Conservation (phyloP, 257 asterid species). For the Penstemon eatonii region DNA sequence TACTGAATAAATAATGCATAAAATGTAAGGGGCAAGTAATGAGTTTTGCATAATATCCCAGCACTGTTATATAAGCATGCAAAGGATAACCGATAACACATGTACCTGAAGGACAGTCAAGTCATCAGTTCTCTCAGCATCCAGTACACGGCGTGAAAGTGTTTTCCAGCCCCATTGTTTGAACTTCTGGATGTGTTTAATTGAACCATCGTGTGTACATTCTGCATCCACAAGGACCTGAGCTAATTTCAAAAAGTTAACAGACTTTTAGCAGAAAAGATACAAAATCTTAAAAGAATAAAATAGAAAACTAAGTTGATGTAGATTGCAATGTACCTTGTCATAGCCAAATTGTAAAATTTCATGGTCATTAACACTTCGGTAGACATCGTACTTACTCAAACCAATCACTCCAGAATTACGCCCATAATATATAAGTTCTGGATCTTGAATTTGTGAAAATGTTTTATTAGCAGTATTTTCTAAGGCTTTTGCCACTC, state of each 20-base stretch:
- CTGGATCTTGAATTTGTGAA: constrained; percentile 64
- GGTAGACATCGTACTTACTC: constrained; percentile 53
- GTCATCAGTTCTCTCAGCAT: constrained; percentile 82
- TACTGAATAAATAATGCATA: background rate
- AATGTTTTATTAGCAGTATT: constrained; percentile 35
- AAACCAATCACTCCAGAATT: constrained; percentile 83
- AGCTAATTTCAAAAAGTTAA: constrained; percentile 34
- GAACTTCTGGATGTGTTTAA: constrained; percentile 84
- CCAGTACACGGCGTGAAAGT: constrained; percentile 81
- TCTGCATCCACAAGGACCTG: constrained; percentile 98
- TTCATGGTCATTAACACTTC: constrained; percentile 33
- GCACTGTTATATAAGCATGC: constrained; percentile 7
- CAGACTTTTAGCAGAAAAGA: constrained; percentile 21
- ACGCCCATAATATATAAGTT: constrained; percentile 74
- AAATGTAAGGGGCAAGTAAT: background rate
- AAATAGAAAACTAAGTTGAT: background rate
- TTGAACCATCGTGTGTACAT: constrained; percentile 96
- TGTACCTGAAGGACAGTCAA: constrained; percentile 77
- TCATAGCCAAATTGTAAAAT: constrained; percentile 69
- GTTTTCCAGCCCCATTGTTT: constrained; percentile 99
- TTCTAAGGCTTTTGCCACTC: constrained; percentile 54
- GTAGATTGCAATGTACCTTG: constrained; percentile 45
- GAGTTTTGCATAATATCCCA: background rate
- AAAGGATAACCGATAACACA: constrained; percentile 17
- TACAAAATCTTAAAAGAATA: background rate